Evolutionary conservation across 139 green algal species (phyloP).

Genomic region (Nannochloris sp.): DNA sequence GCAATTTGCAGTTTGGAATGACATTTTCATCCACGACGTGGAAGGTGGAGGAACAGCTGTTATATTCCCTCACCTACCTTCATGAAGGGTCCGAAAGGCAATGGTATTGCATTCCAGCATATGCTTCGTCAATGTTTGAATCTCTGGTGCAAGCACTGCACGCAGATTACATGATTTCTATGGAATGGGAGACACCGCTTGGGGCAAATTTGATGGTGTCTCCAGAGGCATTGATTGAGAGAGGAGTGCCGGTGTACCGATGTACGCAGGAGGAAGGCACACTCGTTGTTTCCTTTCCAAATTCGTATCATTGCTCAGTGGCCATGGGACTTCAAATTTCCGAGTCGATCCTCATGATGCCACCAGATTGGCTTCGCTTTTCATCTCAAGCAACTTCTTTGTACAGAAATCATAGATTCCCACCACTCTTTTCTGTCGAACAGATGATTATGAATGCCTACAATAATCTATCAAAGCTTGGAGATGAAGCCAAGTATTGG

Average conservation of each 20-base stretch:
- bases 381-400: slow-evolving; percentile 21
- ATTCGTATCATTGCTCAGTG: slow-evolving; percentile 64
- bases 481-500: slow-evolving; percentile 20
- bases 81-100: slow-evolving; percentile 58
- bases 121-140: slow-evolving; percentile 47
- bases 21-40: slow-evolving; percentile 69
- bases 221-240: slow-evolving; percentile 30
- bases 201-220: slow-evolving; percentile 70
- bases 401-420: slow-evolving; percentile 37
- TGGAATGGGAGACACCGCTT: slow-evolving; percentile 60
- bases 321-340: slow-evolving; percentile 55
- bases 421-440: slow-evolving; percentile 49
- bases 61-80: slow-evolving; percentile 90
- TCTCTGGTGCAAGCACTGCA: slow-evolving; percentile 53
- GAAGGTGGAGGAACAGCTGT: slow-evolving; percentile 82
- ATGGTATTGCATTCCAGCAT: slow-evolving; percentile 65
- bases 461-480: not conserved
- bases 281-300: slow-evolving; percentile 78
- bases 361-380: slow-evolving; percentile 73
- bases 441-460: slow-evolving; percentile 9
- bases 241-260: slow-evolving; percentile 43
- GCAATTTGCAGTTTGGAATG: slow-evolving; percentile 63
- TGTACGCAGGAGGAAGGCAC: slow-evolving; percentile 49
- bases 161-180: slow-evolving; percentile 43
- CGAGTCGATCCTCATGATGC: slow-evolving; percentile 71